A percentile compares a stretch with the other conserved stretches of the same genome.
Evolutionary conservation across 73 alveolate genomes (phyloP).

Genomic region (Stentor roeselii): DNA sequence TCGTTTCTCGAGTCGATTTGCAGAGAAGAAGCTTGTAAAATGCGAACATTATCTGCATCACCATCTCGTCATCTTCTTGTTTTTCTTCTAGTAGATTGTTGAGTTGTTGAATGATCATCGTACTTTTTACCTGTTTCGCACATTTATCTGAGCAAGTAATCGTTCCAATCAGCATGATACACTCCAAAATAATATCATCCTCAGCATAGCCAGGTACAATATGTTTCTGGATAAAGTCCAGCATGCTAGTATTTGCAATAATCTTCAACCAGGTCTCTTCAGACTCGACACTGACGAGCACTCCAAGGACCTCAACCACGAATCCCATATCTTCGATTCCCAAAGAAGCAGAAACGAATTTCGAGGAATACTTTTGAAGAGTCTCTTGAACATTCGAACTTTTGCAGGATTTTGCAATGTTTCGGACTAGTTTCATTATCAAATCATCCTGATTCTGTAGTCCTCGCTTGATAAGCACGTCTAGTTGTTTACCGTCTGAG

Average conservation of each 20-base stretch:
- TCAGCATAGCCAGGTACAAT: constrained; percentile 74
- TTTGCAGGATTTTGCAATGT: constrained; percentile 69
- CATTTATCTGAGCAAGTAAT: constrained; percentile 35
- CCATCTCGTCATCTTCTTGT: constrained; percentile 91
- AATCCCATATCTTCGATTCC: constrained; percentile 63
- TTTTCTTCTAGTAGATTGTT: constrained; percentile 65
- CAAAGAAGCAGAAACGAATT: constrained; percentile 42
- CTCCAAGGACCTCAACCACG: constrained; percentile 72
- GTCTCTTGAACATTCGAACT: constrained; percentile 54
- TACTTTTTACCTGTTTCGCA: constrained; percentile 58
- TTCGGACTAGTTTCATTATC: constrained; percentile 85
- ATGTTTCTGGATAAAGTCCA: constrained; percentile 73
- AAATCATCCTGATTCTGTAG: constrained; percentile 82
- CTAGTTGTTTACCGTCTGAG: constrained; percentile 88
- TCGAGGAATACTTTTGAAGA: constrained; percentile 35
- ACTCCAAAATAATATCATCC: constrained; percentile 79
- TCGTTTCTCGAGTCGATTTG: constrained; percentile 51
- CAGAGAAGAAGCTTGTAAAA: constrained; percentile 65
- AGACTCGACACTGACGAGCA: constrained; percentile 59
- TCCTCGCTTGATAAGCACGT: constrained; percentile 88
- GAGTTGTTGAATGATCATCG: constrained; percentile 51
- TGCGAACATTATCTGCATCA: constrained; percentile 61
- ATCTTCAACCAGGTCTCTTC: constrained; percentile 68
- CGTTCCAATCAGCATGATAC: constrained; percentile 66
- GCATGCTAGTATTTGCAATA: constrained; percentile 47